phyloP scores from a whole-genome alignment of 345 rosid species.

The Erucastrum elatum region DNA sequence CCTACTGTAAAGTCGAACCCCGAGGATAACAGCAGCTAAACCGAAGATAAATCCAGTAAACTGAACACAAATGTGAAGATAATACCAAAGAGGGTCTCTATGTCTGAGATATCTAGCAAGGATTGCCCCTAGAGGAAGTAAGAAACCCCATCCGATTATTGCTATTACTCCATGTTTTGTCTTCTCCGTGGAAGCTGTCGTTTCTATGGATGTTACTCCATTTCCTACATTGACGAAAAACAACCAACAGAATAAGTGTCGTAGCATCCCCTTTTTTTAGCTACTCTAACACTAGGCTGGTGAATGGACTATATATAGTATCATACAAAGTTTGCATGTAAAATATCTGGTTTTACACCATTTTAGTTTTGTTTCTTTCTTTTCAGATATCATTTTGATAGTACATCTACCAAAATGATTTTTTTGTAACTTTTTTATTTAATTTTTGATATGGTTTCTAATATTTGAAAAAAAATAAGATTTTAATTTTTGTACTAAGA shows the following conservation, averaged over 20 bases:
- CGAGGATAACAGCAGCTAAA: constrained; percentile 61
- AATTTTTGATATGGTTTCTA: no score
- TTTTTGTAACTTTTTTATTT: no score
- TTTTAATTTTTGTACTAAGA: no score
- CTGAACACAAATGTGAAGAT: constrained; percentile 65
- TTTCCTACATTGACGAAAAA: constrained; percentile 35
- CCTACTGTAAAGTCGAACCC: constrained; percentile 58
- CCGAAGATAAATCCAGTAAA: constrained; percentile 70
- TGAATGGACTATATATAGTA: neutral
- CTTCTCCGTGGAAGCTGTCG: constrained; percentile 46
- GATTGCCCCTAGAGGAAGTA: constrained; percentile 80
- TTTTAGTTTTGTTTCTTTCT: neutral
- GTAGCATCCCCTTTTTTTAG: no score
- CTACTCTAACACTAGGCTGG: neutral
- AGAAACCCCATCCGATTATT: constrained; percentile 69
- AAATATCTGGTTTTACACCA: neutral
- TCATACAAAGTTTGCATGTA: neutral
- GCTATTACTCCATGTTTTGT: constrained; percentile 75
- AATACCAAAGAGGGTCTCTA: constrained; percentile 87
- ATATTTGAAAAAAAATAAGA: no score
- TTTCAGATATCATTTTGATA: neutral
- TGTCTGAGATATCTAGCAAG: constrained; percentile 78
- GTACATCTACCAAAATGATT: neutral
- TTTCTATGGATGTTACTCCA: constrained; percentile 44
- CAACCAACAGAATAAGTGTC: neutral